phyloP scores from a whole-genome alignment of 2,329 filamentous ascomycete species.

The Colletotrichum paranaense region DNA sequence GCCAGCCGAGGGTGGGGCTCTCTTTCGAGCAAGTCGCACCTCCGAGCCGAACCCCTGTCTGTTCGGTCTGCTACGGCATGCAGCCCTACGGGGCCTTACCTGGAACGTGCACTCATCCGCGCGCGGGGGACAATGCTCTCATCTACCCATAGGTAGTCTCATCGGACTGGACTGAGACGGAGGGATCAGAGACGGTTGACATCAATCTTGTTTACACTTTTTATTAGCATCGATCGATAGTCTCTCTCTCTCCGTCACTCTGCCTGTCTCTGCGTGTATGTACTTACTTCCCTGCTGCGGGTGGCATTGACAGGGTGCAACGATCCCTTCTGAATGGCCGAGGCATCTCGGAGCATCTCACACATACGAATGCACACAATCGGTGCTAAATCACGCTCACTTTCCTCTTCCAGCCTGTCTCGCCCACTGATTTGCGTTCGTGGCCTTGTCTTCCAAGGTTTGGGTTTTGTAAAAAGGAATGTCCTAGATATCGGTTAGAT shows the following conservation, averaged over 20 bases:
- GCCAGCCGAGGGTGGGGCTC: constrained; percentile 12
- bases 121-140: background rate
- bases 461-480: background rate
- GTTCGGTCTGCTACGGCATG: constrained; percentile 33
- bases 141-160: no score
- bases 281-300: no score
- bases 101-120: constrained; percentile 17
- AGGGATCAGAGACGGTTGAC: constrained; percentile 19
- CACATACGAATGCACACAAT: constrained; percentile 3
- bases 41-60: constrained; percentile 29
- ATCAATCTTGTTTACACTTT: constrained; percentile 6
- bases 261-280: no score
- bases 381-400: background rate
- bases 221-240: constrained; percentile 10
- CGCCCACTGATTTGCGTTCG: constrained; percentile 11
- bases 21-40: background rate
- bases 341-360: constrained; percentile 4
- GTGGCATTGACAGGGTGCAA: background rate
- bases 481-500: constrained; percentile 15
- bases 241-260: background rate
- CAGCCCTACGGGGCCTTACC: constrained; percentile 31
- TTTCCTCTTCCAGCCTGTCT: constrained; percentile 20
- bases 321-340: constrained; percentile 1
- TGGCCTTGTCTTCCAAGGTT: background rate
- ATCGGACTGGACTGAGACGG: background rate